Base-by-base conservation (phyloP, 1,284 basidiomycete genomes). In the Papiliotrema terrestris region DNA sequence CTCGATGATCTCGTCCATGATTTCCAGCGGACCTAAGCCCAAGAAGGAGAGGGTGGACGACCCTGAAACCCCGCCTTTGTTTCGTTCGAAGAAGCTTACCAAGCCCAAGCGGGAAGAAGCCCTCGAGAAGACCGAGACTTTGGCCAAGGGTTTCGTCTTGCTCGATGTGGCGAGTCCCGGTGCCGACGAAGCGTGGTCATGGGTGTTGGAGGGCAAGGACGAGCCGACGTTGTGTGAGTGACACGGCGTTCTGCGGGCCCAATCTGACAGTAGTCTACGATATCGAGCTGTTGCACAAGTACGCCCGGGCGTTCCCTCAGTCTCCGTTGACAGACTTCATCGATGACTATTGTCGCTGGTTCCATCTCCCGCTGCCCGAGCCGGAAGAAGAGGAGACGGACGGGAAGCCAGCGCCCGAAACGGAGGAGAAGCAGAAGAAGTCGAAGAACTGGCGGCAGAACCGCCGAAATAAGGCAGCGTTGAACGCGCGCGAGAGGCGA, bases 151-250 rank as follows among this genome's bases (percentile, higher is more conserved):
- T 4, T 75, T 77, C 48, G 66, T 77, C 2, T 59, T 76, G 15
- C 71, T 74, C 8, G 66, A 59, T 23, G 59, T 73, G 14, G 55
- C 57, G 11, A 60, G 59, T 1, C 49, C 58, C 3, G 62, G 62
- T 23, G 68, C 73, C 26, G 69, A 75, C 57, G 61, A 72, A 43
- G 72, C 70, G 23, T 69, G 75, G 78, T 54, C 60, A 29, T 67
- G 90, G 19, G 84, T 82, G 59, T 79, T 98, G 41, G 91, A 98
- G 66, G 84, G 86, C 63, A 83, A 80, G 47, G 86, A 98, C 67
- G 80, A 80, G 44, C 82, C 82, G n/a, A 80, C 80, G 8, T 80
- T 91, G 13, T 82, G 88, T 91, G 67, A 64, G 83, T 70, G 35
- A 44, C 55, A 47, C 36, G 14, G 52, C 38, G 32, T 38, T 26